These are phyloP conservation scores for Phalaenopsis aphrodite DNA, from an alignment of 106 monocot species.

Conservation along the genomic window DNA sequence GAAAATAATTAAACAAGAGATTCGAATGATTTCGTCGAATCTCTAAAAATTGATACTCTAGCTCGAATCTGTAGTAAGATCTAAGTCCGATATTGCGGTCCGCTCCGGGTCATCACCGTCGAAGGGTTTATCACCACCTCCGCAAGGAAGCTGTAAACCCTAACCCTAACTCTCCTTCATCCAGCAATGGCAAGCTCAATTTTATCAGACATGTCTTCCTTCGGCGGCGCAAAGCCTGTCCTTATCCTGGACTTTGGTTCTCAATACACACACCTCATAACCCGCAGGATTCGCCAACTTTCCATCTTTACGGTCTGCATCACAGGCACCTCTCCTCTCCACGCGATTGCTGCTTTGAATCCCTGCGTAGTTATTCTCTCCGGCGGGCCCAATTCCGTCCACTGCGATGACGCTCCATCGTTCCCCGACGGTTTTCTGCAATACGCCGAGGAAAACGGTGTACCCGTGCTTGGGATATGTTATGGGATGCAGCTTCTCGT, in stretches of 20 bases:
- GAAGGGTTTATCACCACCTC: background rate
- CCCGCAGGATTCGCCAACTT: slow-evolving; percentile 82
- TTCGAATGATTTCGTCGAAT: no score
- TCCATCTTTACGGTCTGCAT: slow-evolving; percentile 81
- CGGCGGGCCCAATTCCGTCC: slow-evolving; percentile 94
- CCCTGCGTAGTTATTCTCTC: slow-evolving; percentile 74
- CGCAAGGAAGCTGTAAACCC: background rate
- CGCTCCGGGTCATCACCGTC: background rate
- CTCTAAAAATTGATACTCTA: no score
- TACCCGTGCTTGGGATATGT: slow-evolving; percentile 78
- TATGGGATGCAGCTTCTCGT: slow-evolving; percentile 97
- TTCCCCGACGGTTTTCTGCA: slow-evolving; percentile 80
- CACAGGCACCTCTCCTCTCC: slow-evolving; percentile 68
- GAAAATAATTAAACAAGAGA: no score
- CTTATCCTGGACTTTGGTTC: slow-evolving; percentile 94
- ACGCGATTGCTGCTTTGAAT: slow-evolving; percentile 31
- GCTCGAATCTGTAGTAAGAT: no score
- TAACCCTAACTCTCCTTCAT: background rate
- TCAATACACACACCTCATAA: slow-evolving; percentile 97
- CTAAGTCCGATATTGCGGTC: no score
- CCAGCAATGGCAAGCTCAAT: slow-evolving; percentile 2
- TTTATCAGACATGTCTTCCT: slow-evolving; percentile 9
- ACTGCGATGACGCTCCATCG: slow-evolving; percentile 53
- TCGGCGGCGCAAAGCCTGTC: slow-evolving; percentile 44
- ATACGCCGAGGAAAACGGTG: slow-evolving; percentile 49